phyloP scores from a whole-genome alignment of 345 rosid genomes.

The Gynandropsis gynandra region DNA sequence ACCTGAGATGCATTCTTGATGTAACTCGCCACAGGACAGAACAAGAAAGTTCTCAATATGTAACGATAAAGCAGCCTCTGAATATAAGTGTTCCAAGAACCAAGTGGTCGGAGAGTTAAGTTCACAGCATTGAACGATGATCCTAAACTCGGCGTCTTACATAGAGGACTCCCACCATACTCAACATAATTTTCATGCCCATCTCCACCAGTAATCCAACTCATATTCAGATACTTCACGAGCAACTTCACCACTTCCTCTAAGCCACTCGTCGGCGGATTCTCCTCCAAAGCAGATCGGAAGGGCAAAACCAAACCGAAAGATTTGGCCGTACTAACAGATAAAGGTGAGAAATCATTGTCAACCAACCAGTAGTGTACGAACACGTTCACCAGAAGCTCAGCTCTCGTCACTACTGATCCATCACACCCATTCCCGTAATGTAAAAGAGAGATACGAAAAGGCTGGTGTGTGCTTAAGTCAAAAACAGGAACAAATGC shows the following conservation, averaged over 20 bases:
- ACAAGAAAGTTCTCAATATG: constrained; percentile 71
- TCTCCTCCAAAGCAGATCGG: constrained; percentile 48
- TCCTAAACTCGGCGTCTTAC: constrained; percentile 39
- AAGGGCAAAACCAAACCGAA: constrained; percentile 57
- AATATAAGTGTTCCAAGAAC: constrained; percentile 60
- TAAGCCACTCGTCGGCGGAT: constrained; percentile 61
- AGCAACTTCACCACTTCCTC: constrained; percentile 76
- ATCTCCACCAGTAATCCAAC: constrained; percentile 33
- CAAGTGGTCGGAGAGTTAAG: constrained; percentile 32
- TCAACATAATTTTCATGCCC: constrained; percentile 33
- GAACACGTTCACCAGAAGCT: constrained; percentile 64
- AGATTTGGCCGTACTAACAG: constrained; percentile 44
- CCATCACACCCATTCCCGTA: constrained; percentile 53
- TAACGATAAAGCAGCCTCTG: constrained; percentile 80
- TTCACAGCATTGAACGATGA: constrained; percentile 32
- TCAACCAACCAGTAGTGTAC: constrained; percentile 87
- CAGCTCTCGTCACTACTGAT: constrained; percentile 46
- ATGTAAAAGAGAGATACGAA: constrained; percentile 75
- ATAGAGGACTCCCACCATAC: constrained; percentile 33
- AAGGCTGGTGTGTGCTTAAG: constrained; percentile 54
- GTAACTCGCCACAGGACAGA: constrained; percentile 62
- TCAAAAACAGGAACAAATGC: constrained; percentile 69
- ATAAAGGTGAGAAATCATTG: constrained; percentile 78
- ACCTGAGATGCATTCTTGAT: constrained; percentile 81
- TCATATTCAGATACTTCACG: constrained; percentile 75